These are phyloP conservation scores for Nitzschia sp. DNA, from an alignment of 108 stramenopile genomes.

Conservation along the genomic window DNA sequence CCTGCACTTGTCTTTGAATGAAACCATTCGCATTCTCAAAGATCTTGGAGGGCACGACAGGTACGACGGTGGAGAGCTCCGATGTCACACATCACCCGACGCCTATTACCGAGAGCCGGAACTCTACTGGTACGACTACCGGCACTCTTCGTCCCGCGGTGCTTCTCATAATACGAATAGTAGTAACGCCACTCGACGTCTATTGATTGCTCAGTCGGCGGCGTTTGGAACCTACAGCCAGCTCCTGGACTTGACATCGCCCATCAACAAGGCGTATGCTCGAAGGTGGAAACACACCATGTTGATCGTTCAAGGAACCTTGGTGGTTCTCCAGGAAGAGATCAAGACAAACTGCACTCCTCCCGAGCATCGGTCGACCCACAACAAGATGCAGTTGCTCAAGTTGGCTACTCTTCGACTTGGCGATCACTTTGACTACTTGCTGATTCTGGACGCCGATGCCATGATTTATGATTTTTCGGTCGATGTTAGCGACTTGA, in stretches of 20 bases:
- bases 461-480: conserved; percentile 39
- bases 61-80: conserved; percentile 1
- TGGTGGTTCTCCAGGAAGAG: conserved; percentile 16
- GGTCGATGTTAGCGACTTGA: conserved; percentile 17
- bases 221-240: conserved; percentile 30
- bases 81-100: background rate
- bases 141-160: background rate
- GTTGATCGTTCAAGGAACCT: conserved; percentile 25
- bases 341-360: conserved; percentile 12
- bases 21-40: background rate
- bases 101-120: conserved; percentile 11
- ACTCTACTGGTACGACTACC: conserved; percentile 18
- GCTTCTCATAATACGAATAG: background rate
- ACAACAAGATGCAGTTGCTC: conserved; percentile 36
- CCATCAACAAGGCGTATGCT: conserved; percentile 36
- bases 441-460: conserved; percentile 38
- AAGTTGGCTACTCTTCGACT: conserved; percentile 4
- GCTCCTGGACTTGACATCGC: conserved; percentile 22
- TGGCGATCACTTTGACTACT: conserved; percentile 21
- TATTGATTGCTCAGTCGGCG: conserved; percentile 36
- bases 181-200: conserved; percentile 3
- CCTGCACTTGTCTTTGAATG: background rate
- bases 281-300: conserved; percentile 28
- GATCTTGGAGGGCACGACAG: conserved; percentile 7
- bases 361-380: conserved; percentile 27